phyloP scores from a whole-genome alignment of 116 monocot genomes.

The Papilionanthe hybrid region DNA sequence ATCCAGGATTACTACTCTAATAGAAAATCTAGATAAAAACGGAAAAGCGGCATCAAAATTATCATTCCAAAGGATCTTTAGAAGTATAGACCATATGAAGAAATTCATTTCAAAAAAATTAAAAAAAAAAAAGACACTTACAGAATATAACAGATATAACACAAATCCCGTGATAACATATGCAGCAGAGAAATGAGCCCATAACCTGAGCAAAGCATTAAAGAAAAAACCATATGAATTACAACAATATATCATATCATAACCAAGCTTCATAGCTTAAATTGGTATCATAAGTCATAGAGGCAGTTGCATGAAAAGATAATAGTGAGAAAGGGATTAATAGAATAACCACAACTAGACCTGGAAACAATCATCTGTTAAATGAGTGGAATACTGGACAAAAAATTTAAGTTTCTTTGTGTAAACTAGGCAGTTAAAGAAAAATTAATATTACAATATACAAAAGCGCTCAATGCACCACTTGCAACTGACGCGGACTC shows the following conservation, averaged over 20 bases:
- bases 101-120: neutral
- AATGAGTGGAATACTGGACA: neutral
- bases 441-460: neutral
- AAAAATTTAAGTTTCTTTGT: neutral
- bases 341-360: neutral
- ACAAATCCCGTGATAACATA: slow-evolving; percentile 79
- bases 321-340: neutral
- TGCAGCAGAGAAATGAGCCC: slow-evolving; percentile 96
- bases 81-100: neutral
- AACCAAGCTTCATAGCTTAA: neutral
- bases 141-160: slow-evolving; percentile 86
- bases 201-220: slow-evolving; percentile 61
- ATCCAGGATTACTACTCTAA: neutral
- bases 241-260: neutral
- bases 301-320: neutral
- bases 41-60: neutral
- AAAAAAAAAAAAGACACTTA: slow-evolving; percentile 35
- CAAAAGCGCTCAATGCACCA: neutral
- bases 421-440: neutral
- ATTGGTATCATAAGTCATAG: neutral
- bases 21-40: neutral
- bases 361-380: neutral
- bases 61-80: neutral
- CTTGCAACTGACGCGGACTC: neutral
- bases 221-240: neutral